Percentiles rank a stretch among this genome's conserved stretches.
These are phyloP conservation scores for Pseudogymnoascus sp. DNA, from an alignment of 2,329 filamentous ascomycete species.

Conservation along the genomic window DNA sequence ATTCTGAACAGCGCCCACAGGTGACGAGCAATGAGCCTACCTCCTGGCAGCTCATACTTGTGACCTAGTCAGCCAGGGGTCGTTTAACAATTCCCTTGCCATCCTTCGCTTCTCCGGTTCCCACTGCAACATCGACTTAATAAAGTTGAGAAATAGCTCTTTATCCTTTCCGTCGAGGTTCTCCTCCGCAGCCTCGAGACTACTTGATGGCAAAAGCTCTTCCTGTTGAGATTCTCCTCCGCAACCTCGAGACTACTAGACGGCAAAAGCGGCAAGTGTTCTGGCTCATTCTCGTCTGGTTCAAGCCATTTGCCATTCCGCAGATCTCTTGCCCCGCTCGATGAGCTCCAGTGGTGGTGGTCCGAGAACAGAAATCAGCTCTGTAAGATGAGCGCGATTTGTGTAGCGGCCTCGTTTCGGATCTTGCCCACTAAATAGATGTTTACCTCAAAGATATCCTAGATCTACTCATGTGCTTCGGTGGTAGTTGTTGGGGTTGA, in stretches of 20 bases:
- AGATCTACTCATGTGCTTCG: slow-evolving; percentile 12
- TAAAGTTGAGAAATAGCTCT: slow-evolving; percentile 16
- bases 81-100: slow-evolving; percentile 14
- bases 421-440: slow-evolving; percentile 16
- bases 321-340: slow-evolving; percentile 13
- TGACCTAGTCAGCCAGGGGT: slow-evolving; percentile 15
- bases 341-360: slow-evolving; percentile 15
- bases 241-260: too few relatives aligned
- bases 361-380: slow-evolving; percentile 18
- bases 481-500: too few relatives aligned
- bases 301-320: slow-evolving; percentile 16
- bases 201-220: slow-evolving; percentile 14
- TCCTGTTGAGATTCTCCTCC: too few relatives aligned
- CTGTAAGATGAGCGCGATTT: slow-evolving; percentile 17
- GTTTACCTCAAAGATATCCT: slow-evolving; percentile 18
- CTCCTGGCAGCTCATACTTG: slow-evolving; percentile 5
- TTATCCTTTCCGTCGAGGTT: slow-evolving; percentile 16
- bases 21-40: too few relatives aligned
- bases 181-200: slow-evolving; percentile 15
- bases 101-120: slow-evolving; percentile 18
- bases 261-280: slow-evolving; percentile 11
- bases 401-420: slow-evolving; percentile 14
- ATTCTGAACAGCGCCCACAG: too few relatives aligned
- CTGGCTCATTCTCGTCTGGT: slow-evolving; percentile 14
- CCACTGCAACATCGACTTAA: slow-evolving; percentile 17